A percentile compares a stretch with the other conserved stretches of the same genome.
phyloP scores from a whole-genome alignment of 164 flowering plant genomes.

The Magnolia officinalis region DNA sequence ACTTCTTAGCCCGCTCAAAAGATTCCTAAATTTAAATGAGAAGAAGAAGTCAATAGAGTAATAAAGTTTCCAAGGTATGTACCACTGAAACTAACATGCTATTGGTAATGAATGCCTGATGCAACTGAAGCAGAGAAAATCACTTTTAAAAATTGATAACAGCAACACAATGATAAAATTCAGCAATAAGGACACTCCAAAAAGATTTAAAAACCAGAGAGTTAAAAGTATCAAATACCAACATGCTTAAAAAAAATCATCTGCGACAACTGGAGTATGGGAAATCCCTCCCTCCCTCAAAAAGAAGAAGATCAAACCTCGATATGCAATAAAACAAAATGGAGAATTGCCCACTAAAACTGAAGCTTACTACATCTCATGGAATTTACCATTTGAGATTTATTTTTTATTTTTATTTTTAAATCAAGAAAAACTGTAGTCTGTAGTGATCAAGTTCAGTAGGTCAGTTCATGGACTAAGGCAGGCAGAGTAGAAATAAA shows the following conservation, averaged over 20 bases:
- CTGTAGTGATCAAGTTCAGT: too few relatives aligned
- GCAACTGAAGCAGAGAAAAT: background rate
- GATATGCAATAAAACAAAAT: background rate
- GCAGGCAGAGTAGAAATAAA: too few relatives aligned
- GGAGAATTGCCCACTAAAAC: too few relatives aligned
- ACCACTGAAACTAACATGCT: too few relatives aligned
- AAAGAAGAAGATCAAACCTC: background rate
- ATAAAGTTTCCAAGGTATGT: background rate
- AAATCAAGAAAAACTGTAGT: too few relatives aligned
- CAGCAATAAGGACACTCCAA: background rate
- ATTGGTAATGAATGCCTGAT: too few relatives aligned
- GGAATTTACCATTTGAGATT: too few relatives aligned
- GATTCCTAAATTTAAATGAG: constrained; percentile 37
- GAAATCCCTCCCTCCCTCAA: too few relatives aligned
- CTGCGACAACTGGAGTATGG: background rate
- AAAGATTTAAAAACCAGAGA: background rate
- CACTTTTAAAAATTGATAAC: background rate
- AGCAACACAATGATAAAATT: background rate
- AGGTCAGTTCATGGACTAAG: too few relatives aligned
- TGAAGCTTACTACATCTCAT: too few relatives aligned
- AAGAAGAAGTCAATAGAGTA: background rate
- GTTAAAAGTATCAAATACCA: background rate
- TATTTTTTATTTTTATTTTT: too few relatives aligned
- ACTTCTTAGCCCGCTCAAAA: constrained; percentile 56
- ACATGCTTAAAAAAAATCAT: background rate